Base-by-base conservation (phyloP, 805 yeast species). In the Candida vaughaniae region DNA sequence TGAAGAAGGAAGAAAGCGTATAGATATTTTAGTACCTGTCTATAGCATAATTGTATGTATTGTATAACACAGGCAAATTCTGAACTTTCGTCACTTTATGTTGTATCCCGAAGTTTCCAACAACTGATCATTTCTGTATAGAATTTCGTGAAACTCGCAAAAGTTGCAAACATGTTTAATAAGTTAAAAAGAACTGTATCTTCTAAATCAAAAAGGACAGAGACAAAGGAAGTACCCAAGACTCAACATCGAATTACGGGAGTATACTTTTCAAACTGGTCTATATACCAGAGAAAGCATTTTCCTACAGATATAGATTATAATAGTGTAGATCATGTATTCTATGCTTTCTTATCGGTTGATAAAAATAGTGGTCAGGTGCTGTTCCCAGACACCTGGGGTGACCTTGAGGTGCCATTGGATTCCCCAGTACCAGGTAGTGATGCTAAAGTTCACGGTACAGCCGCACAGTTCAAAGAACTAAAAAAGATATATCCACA, bases 311-410 rank as follows among this genome's bases (percentile, higher is more conserved):
- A 84, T 38, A 73, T 90, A 5, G 86, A 90, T 2, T 56, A 73
- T 1, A 55, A 69, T 0, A 48, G 56, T 8, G 53, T 85, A 0
- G 78, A 95, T 14, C 85, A 86, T 45, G 56, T 93, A 1, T 80
- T 81, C 51, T 93, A 85, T 57, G 85, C 96, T 0, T 91, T 91
- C 57, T 68, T 85, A 33, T 63, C 73, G 22, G 71, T 89, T 4
- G 76, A 81, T 45, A 49, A 67, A 1, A 51, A 53, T 0, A 60
- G 81, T 0, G 90, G 95, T 0, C 58, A 52, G 2, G 66, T 86
- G 3, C 50, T 53, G 11, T 66, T 78, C 18, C 64, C 78, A 6
- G 95, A 89, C 52, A 56, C 66, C 6, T 78, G 84, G 80, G 77
- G 87, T 1, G 96, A 86, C 47, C 43, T 69, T 1, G 71, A 74